Conservation (phyloP, 1,139 yeast genomes). For the Blastobotrys apis region DNA sequence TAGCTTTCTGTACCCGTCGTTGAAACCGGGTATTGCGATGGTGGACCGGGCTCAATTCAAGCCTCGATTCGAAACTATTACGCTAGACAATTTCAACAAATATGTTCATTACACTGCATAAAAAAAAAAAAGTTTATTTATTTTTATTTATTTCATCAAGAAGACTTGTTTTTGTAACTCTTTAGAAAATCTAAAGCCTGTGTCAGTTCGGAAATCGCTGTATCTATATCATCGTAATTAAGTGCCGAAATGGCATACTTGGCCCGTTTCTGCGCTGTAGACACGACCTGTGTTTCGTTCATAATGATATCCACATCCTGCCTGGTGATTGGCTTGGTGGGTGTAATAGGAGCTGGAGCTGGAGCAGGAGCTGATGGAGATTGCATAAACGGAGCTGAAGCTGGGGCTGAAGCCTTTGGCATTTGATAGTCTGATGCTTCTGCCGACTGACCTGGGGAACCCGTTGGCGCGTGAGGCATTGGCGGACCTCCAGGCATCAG, state of each 20-base stretch:
- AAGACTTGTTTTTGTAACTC: conserved; percentile 6
- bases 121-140: conserved; percentile 2
- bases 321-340: conserved; percentile 35
- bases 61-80: background rate
- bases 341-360: conserved; percentile 16
- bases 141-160: conserved; percentile 2
- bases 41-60: background rate
- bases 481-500: conserved; percentile 14
- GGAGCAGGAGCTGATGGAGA: conserved; percentile 17
- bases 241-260: conserved; percentile 91
- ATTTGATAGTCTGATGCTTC: conserved; percentile 1
- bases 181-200: conserved; percentile 49
- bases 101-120: background rate
- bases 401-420: conserved; percentile 13
- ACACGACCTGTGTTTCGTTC: conserved; percentile 55
- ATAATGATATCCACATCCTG: conserved; percentile 50
- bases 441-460: conserved; percentile 6
- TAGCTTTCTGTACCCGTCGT: background rate
- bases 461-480: conserved; percentile 19
- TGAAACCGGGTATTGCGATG: background rate
- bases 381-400: conserved; percentile 18
- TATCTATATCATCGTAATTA: conserved; percentile 79
- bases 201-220: conserved; percentile 73
- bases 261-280: conserved; percentile 79
- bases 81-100: background rate